Conservation (phyloP, 352 stramenopile genomes). For the Pythium monospermum region DNA sequence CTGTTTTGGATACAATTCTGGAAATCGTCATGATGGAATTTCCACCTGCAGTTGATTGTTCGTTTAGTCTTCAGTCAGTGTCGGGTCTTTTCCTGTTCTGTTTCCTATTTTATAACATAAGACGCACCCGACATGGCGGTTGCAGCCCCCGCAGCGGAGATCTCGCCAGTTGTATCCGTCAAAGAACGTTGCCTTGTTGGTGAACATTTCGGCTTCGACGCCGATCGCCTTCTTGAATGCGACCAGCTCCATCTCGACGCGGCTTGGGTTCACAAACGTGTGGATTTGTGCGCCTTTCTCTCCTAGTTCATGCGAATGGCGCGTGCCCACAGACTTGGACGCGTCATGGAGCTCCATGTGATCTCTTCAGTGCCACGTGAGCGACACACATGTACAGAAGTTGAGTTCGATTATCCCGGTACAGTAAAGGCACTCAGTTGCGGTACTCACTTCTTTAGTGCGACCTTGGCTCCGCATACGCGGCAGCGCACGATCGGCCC, state of each 20-base stretch:
- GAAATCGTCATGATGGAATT: slow-evolving; percentile 77
- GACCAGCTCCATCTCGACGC: slow-evolving; percentile 73
- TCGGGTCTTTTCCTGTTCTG: neutral
- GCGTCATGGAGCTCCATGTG: slow-evolving; percentile 68
- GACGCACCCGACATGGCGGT: slow-evolving; percentile 63
- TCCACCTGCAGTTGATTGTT: slow-evolving; percentile 63
- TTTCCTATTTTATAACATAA: too few species aligned
- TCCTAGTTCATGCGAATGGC: slow-evolving; percentile 39
- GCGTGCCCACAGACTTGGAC: slow-evolving; percentile 55
- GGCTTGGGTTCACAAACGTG: slow-evolving; percentile 73
- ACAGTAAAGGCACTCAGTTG: too few species aligned
- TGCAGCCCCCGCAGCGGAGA: slow-evolving; percentile 67
- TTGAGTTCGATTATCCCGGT: too few species aligned
- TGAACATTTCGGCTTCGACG: slow-evolving; percentile 55
- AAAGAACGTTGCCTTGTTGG: slow-evolving; percentile 75
- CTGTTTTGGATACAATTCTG: slow-evolving; percentile 65
- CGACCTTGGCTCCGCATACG: slow-evolving; percentile 65
- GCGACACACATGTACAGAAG: neutral
- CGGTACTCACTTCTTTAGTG: slow-evolving; percentile 43
- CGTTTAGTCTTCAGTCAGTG: too few species aligned
- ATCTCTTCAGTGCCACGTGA: slow-evolving; percentile 33
- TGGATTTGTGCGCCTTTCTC: slow-evolving; percentile 52
- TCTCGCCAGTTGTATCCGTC: slow-evolving; percentile 80
- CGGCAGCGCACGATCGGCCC: slow-evolving; percentile 63
- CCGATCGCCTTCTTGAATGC: slow-evolving; percentile 60